Conservation (phyloP, 2,329 filamentous ascomycete genomes). For the Aspergillus neotritici region DNA sequence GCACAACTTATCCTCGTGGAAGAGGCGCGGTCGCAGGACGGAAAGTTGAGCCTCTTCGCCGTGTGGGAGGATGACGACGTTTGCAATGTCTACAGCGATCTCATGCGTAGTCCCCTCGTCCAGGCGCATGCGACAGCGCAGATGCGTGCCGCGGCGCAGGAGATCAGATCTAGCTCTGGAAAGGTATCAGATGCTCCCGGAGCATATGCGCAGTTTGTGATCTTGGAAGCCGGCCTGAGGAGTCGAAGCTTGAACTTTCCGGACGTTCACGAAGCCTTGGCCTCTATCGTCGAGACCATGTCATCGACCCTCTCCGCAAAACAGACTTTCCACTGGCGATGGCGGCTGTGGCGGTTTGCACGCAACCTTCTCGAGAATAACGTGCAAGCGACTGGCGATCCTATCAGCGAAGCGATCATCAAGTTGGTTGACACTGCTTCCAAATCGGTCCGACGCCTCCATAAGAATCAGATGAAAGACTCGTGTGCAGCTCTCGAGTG, state of each 20-base stretch:
- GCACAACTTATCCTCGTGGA: constrained; percentile 35
- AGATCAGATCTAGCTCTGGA: constrained; percentile 24
- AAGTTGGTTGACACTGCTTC: constrained; percentile 25
- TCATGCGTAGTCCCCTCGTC: constrained; percentile 29
- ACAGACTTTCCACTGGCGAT: constrained; percentile 32
- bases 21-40: constrained; percentile 22
- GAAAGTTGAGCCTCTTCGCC: constrained; percentile 23
- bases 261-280: constrained; percentile 20
- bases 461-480: constrained; percentile 20
- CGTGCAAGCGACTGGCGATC: constrained; percentile 16
- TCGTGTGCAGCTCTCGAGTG: constrained; percentile 29
- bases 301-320: constrained; percentile 28
- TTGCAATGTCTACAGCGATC: constrained; percentile 30
- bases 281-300: constrained; percentile 22
- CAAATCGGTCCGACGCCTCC: constrained; percentile 26
- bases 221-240: constrained; percentile 33
- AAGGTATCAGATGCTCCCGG: constrained; percentile 21
- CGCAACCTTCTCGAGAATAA: constrained; percentile 30
- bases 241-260: constrained; percentile 19
- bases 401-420: constrained; percentile 15
- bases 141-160: constrained; percentile 25
- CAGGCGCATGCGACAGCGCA: constrained; percentile 25
- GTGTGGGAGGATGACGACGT: constrained; percentile 45
- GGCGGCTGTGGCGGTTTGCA: constrained; percentile 38
- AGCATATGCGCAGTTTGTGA: constrained; percentile 32